phyloP scores from a whole-genome alignment of 805 yeast species.

The Candida tammaniensis region DNA sequence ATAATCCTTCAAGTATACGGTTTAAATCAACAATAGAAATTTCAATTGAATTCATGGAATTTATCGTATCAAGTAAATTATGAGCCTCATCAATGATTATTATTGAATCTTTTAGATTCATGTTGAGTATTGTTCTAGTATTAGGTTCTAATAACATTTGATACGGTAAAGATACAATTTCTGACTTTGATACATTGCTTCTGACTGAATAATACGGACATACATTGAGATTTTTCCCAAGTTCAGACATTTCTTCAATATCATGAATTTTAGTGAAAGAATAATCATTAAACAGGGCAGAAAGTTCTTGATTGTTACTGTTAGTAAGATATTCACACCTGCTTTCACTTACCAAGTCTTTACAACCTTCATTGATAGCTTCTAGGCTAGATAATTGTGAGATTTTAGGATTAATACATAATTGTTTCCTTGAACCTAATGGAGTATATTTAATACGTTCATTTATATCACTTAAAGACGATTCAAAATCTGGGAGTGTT shows the following conservation, averaged over 20 bases:
- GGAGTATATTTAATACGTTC: constrained; percentile 70
- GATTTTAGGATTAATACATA: constrained; percentile 73
- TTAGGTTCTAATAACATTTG: constrained; percentile 66
- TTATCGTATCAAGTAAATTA: constrained; percentile 74
- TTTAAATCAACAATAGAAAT: constrained; percentile 50
- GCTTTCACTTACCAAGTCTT: constrained; percentile 43
- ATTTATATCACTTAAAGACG: constrained; percentile 45
- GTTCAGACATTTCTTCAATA: constrained; percentile 69
- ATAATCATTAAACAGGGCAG: constrained; percentile 50
- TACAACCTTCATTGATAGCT: constrained; percentile 76
- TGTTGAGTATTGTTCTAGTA: constrained; percentile 56
- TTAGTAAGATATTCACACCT: constrained; percentile 25
- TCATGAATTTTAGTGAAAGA: constrained; percentile 59
- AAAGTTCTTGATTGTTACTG: constrained; percentile 16
- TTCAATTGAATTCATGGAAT: constrained; percentile 62
- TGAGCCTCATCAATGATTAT: constrained; percentile 93
- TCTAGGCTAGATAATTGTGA: constrained; percentile 44
- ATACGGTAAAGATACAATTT: constrained; percentile 81
- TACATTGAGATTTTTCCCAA: constrained; percentile 55
- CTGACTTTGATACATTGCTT: constrained; percentile 54
- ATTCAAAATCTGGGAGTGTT: constrained; percentile 56
- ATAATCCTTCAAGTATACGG: constrained; percentile 46
- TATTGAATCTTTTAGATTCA: constrained; percentile 61
- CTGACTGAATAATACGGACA: constrained; percentile 86
- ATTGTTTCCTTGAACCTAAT: constrained; percentile 79